These are phyloP conservation scores for Fusarium temperatum DNA, from an alignment of 2,329 filamentous ascomycete genomes.

Conservation along the genomic window DNA sequence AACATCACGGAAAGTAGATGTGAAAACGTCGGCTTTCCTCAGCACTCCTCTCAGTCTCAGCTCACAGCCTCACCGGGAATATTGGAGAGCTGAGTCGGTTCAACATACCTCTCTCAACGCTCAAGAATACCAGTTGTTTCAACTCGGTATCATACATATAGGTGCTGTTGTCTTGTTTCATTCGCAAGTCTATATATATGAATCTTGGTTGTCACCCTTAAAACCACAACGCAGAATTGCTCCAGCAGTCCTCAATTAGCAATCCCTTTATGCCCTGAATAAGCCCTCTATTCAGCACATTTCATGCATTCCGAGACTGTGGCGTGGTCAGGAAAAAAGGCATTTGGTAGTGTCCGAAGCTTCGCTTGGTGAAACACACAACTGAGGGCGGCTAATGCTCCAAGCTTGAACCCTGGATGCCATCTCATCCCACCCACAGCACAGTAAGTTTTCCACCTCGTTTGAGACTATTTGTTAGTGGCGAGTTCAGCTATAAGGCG, in stretches of 20 bases:
- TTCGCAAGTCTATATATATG: not conserved
- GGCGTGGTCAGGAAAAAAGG: slow-evolving; percentile 16
- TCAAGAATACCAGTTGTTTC: not conserved
- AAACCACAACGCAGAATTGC: not conserved
- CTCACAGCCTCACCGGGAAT: not conserved
- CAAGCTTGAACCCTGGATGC: not conserved
- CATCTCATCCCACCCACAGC: not conserved
- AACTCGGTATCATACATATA: not conserved
- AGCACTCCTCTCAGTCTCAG: not conserved
- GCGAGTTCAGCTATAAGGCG: slow-evolving; percentile 14
- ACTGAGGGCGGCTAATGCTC: slow-evolving; percentile 4
- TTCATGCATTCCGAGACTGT: slow-evolving; percentile 12
- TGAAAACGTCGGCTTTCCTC: not conserved
- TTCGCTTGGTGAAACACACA: slow-evolving; percentile 33
- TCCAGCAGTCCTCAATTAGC: not conserved
- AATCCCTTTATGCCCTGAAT: not conserved
- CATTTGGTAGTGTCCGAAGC: slow-evolving; percentile 3
- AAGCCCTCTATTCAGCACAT: not conserved
- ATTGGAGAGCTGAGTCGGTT: not conserved
- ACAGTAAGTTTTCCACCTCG: not conserved
- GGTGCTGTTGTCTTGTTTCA: not conserved
- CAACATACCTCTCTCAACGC: not conserved
- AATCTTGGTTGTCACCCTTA: not conserved
- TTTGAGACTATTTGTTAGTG: slow-evolving; percentile 6
- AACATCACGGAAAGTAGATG: not conserved